A percentile compares a stretch with the other conserved stretches of the same genome.
Evolutionary conservation across 177 flowering plant species (phyloP).

Genomic region (Telopea speciosissima): DNA sequence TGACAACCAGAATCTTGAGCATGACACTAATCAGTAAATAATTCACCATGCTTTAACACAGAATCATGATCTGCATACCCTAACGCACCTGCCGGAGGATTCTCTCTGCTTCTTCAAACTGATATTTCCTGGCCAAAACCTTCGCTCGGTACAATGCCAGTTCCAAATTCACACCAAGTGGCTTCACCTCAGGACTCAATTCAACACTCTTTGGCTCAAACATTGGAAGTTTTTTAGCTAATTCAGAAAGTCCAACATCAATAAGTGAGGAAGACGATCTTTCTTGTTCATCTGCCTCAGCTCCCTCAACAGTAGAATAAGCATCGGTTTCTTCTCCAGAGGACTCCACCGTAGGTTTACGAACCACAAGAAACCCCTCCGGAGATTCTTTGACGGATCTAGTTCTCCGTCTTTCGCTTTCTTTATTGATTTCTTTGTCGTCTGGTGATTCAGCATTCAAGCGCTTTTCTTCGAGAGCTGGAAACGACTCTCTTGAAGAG

Average conservation of each 20-base stretch:
- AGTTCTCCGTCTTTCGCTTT: slow-evolving; percentile 5
- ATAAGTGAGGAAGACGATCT: slow-evolving; percentile 24
- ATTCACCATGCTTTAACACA: background rate
- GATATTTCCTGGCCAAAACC: slow-evolving; percentile 47
- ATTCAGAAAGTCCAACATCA: slow-evolving; percentile 43
- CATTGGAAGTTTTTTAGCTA: slow-evolving; percentile 74
- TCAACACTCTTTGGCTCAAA: slow-evolving; percentile 69
- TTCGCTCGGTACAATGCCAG: slow-evolving; percentile 78
- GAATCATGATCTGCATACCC: background rate
- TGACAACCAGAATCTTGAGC: background rate
- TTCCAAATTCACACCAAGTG: slow-evolving; percentile 68
- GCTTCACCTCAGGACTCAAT: slow-evolving; percentile 35
- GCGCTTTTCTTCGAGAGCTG: slow-evolving; percentile 29
- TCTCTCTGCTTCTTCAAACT: slow-evolving; percentile 51
- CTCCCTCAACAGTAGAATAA: background rate
- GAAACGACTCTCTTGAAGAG: slow-evolving; percentile 20
- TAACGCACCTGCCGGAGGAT: slow-evolving; percentile 55
- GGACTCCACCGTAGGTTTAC: slow-evolving; percentile 53
- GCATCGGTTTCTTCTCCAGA: slow-evolving; percentile 25
- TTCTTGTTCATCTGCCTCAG: slow-evolving; percentile 12
- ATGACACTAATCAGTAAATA: background rate
- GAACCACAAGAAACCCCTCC: slow-evolving; percentile 39
- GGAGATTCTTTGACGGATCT: slow-evolving; percentile 11
- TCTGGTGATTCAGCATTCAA: slow-evolving; percentile 4
- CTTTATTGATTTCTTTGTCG: slow-evolving; percentile 2